Evolutionary conservation across 2,329 filamentous ascomycete species (phyloP), one percentile per base, ranked within the genome.

Genomic region (Rutstroemia sydowiana): DNA sequence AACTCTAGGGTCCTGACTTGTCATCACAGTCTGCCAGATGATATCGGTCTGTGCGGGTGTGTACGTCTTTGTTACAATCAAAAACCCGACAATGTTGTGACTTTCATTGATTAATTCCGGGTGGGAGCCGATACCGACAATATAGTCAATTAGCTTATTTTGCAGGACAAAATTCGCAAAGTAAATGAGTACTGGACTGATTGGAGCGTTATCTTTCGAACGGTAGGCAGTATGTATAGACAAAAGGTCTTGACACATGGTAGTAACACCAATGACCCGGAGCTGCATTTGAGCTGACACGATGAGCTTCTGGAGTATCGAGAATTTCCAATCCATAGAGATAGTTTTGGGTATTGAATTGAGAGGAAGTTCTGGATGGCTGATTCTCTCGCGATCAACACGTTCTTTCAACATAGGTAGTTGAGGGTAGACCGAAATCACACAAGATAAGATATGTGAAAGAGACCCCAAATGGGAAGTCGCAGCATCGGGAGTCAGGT

Each of bases 211-310:
- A 48, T 66, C 54, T 58, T 65, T 74, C 11, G 31, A 30, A 36
- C 48, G 48, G 57, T 78, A 73, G 8, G 72, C 73, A 52, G 76
- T 78, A 75, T 83, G 93, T 21, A 88, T 73, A 0, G 68, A 64
- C 8, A 95, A 77, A 32, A 96, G 74, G 28, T 88, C 82, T 8
- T 64, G 65, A 58, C 87, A 86, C 78, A 96, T 85, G 18, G 73
- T 74, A n/a, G 81, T 78, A 45, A 92, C 83, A 18, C 88, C 89
- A 65, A 81, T 77, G 11, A 95, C 87, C 34, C 92, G 84, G 34
- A 96, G 74, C 63, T 95, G 88, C 89, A 97, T 95, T 62, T 92
- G 88, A 32, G 87, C 85, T 52, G 88, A 92, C 62, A 79, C 82
- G 48, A 96, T 84, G 59, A 92, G 82, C 59, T 81, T 85, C 60